Evolutionary conservation across 2,329 filamentous ascomycete species (phyloP).

Genomic region (Ascochyta rabiei): DNA sequence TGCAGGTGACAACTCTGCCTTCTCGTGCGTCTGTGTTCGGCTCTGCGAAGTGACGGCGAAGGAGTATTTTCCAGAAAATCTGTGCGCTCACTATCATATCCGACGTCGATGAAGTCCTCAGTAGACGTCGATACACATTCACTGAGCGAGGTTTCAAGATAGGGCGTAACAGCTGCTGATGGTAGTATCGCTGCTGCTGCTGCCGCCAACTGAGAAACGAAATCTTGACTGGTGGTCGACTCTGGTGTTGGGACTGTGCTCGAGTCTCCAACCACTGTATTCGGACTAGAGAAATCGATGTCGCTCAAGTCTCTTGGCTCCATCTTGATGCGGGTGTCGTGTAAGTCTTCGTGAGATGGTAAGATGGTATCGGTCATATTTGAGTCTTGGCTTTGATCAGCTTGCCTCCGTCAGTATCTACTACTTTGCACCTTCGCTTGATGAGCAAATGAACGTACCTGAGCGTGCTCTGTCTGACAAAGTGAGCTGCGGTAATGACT

Average conservation of each 20-base stretch:
- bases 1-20: not conserved
- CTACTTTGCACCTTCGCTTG: no score
- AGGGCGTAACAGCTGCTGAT: not conserved
- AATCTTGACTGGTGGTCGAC: not conserved
- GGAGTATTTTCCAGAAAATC: conserved; percentile 1
- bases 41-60: not conserved
- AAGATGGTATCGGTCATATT: not conserved
- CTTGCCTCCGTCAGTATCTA: not conserved
- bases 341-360: not conserved
- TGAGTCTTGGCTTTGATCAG: not conserved
- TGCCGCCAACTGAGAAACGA: not conserved
- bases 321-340: not conserved
- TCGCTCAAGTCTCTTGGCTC: not conserved
- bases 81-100: conserved; percentile 1
- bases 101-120: not conserved
- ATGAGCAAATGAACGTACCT: not conserved
- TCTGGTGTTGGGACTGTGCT: not conserved
- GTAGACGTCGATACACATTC: not conserved
- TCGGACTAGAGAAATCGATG: not conserved
- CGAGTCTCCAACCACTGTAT: not conserved
- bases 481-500: not conserved
- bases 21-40: not conserved
- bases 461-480: not conserved
- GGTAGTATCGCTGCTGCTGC: not conserved
- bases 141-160: no score